Conservation (phyloP, 441 rosid genomes). For the Pelargonium fulgidum region DNA sequence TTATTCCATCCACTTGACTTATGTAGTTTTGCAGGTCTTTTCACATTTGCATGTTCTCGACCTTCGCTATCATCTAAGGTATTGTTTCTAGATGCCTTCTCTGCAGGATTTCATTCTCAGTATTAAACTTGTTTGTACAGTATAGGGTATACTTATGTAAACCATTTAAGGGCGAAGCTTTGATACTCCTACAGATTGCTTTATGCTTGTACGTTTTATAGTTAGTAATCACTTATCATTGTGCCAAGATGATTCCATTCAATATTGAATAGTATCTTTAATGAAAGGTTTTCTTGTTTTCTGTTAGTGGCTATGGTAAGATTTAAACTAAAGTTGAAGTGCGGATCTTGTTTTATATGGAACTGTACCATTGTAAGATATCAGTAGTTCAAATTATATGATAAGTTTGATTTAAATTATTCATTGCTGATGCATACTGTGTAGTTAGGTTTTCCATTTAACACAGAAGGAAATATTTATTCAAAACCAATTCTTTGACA, state of each 20-base stretch:
- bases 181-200: not conserved
- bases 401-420: not conserved
- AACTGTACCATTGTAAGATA: not conserved
- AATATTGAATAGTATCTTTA: not conserved
- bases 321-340: not conserved
- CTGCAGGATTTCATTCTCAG: not conserved
- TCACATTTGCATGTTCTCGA: constrained; percentile 80
- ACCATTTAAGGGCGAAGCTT: too few relatives aligned
- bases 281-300: not conserved
- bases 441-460: too few relatives aligned
- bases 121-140: not conserved
- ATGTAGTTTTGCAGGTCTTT: constrained; percentile 48
- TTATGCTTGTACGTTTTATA: not conserved
- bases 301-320: not conserved
- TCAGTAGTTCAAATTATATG: not conserved
- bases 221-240: not conserved
- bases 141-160: not conserved
- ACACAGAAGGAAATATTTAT: too few relatives aligned
- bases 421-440: not conserved
- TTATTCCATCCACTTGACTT: constrained; percentile 9
- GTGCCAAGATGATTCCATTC: not conserved
- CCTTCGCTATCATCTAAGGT: constrained; percentile 85
- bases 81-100: constrained; percentile 14
- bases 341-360: not conserved
- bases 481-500: not conserved